Evolutionary conservation across 1,284 basidiomycete genomes (phyloP).

Genomic region (Lentinula novae-zelandiae): DNA sequence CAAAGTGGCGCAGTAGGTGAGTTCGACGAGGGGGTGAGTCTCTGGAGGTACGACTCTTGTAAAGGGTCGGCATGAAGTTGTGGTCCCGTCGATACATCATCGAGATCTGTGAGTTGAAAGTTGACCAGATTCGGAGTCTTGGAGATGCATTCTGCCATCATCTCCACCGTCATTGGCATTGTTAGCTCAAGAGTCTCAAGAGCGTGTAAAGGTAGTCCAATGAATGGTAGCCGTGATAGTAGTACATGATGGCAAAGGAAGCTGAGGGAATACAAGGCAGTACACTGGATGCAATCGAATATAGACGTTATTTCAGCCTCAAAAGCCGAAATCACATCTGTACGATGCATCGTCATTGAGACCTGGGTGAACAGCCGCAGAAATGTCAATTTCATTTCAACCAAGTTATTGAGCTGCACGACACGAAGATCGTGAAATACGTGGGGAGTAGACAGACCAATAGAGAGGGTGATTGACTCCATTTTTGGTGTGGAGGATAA

Average conservation of each 20-base stretch:
- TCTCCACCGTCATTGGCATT: not conserved
- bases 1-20: not conserved
- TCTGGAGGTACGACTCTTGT: not conserved
- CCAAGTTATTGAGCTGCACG: slow-evolving; percentile 39
- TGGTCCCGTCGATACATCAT: not conserved
- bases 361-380: not conserved
- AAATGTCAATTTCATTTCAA: slow-evolving; percentile 36
- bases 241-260: not conserved
- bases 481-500: not conserved
- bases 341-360: not conserved
- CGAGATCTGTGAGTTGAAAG: not conserved
- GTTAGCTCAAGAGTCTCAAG: not conserved
- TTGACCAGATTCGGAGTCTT: not conserved
- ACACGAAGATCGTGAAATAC: slow-evolving; percentile 15
- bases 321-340: not conserved
- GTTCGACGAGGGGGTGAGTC: not conserved
- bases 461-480: not conserved
- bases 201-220: not conserved
- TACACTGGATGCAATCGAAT: not conserved
- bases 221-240: not conserved
- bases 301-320: not conserved
- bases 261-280: not conserved
- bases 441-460: not conserved
- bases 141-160: not conserved
- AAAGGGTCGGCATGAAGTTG: not conserved